Conservation (phyloP, 306 rosid genomes). For the Cyamopsis tetragonoloba region DNA sequence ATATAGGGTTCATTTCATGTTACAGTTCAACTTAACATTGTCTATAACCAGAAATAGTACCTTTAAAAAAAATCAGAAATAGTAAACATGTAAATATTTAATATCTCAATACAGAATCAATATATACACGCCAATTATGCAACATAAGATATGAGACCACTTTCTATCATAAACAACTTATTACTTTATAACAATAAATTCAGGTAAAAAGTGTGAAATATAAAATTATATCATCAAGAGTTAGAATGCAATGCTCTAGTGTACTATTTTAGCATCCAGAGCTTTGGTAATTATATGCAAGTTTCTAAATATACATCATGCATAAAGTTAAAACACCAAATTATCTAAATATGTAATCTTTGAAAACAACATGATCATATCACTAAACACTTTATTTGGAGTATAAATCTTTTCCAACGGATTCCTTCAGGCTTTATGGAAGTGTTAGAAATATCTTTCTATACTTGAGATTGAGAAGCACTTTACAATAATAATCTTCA, state of each 20-base stretch:
- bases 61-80: no score
- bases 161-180: not conserved
- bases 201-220: not conserved
- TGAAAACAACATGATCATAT: conserved; percentile 34
- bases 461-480: conserved; percentile 47
- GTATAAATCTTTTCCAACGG: conserved; percentile 50
- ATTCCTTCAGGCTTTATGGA: no score
- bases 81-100: not conserved
- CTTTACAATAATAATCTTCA: conserved; percentile 46
- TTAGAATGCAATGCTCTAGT: not conserved
- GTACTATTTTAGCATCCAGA: conserved; percentile 15
- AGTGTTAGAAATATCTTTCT: conserved; percentile 47
- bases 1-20: not conserved
- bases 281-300: no score
- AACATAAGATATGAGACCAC: not conserved
- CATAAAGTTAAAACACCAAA: conserved; percentile 22
- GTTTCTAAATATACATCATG: no score
- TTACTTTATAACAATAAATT: not conserved
- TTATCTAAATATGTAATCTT: conserved; percentile 27
- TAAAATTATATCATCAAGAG: not conserved
- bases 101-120: conserved; percentile 2
- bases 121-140: not conserved
- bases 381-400: conserved; percentile 29
- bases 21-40: not conserved
- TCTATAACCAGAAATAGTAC: conserved; percentile 2